Evolutionary conservation across 345 rosid genomes (phyloP).

Genomic region (Boechera retrofracta): DNA sequence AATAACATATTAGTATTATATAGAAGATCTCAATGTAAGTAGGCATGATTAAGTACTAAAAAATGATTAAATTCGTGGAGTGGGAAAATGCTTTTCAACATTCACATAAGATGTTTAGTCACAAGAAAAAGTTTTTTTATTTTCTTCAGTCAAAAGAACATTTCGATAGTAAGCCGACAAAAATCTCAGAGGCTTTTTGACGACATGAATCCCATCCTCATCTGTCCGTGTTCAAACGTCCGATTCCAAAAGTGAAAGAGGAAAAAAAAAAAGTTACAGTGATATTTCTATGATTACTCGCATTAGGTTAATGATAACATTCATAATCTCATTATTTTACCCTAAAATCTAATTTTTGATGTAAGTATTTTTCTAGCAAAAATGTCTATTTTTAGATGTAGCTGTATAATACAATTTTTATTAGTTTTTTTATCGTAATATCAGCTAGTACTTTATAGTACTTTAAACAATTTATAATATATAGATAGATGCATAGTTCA

Average conservation of each 20-base stretch:
- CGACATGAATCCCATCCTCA: constrained; percentile 40
- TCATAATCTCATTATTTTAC: background rate
- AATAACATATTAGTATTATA: background rate
- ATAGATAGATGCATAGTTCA: background rate
- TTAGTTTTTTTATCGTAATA: background rate
- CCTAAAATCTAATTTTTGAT: background rate
- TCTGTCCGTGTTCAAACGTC: constrained; percentile 42
- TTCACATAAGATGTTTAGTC: constrained; percentile 21
- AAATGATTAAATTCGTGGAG: constrained; percentile 1
- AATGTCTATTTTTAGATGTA: background rate
- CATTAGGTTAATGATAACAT: background rate
- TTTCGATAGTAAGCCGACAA: constrained; percentile 42
- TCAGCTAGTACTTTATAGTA: background rate
- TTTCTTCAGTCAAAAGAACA: constrained; percentile 43
- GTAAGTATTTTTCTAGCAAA: background rate
- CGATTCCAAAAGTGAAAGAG: constrained; percentile 23
- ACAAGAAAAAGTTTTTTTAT: constrained; percentile 4
- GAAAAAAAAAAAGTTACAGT: background rate
- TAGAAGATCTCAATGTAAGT: background rate
- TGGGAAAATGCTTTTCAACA: constrained; percentile 25
- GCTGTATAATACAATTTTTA: background rate
- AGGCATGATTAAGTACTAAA: constrained; percentile 6
- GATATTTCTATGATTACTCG: constrained; percentile 4
- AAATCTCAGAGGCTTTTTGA: constrained; percentile 41
- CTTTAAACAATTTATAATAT: too few species aligned